A percentile compares a stretch with the other conserved stretches of the same genome.
These are phyloP conservation scores for Aspergillus clavatus DNA, from an alignment of 2,329 filamentous ascomycete genomes.

Conservation along the genomic window DNA sequence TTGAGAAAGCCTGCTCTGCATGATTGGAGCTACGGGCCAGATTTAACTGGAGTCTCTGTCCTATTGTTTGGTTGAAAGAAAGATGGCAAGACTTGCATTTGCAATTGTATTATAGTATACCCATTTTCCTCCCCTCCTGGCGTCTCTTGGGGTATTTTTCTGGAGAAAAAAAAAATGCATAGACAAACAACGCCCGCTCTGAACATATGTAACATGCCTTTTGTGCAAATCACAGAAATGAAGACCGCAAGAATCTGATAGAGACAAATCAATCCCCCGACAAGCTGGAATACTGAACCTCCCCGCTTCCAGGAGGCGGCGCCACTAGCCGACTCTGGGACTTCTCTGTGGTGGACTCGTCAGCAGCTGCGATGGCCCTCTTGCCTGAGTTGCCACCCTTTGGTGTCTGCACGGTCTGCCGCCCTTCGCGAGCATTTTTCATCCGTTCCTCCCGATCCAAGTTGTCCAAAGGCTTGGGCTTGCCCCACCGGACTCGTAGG, in stretches of 20 bases:
- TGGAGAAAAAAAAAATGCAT: slow-evolving; percentile 26
- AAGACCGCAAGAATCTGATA: slow-evolving; percentile 7
- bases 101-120: slow-evolving; percentile 37
- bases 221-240: slow-evolving; percentile 18
- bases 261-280: slow-evolving; percentile 62
- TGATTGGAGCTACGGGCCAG: slow-evolving; percentile 8
- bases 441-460: slow-evolving; percentile 83
- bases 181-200: slow-evolving; percentile 34
- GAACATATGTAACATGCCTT: slow-evolving; percentile 25
- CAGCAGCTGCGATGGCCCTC: slow-evolving; percentile 34
- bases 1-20: slow-evolving; percentile 41
- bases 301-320: slow-evolving; percentile 71
- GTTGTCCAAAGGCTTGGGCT: slow-evolving; percentile 83
- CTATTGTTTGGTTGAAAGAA: slow-evolving; percentile 5
- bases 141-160: slow-evolving; percentile 30
- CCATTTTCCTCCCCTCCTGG: slow-evolving; percentile 30
- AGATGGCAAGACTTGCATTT: slow-evolving; percentile 12
- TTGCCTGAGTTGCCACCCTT: slow-evolving; percentile 36
- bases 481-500: slow-evolving; percentile 84
- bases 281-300: slow-evolving; percentile 80
- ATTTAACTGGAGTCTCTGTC: background rate
- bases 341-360: slow-evolving; percentile 37
- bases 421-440: slow-evolving; percentile 73
- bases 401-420: slow-evolving; percentile 52
- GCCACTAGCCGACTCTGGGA: slow-evolving; percentile 53